Conservation (phyloP, 306 rosid genomes). For the Fagus crenata region DNA sequence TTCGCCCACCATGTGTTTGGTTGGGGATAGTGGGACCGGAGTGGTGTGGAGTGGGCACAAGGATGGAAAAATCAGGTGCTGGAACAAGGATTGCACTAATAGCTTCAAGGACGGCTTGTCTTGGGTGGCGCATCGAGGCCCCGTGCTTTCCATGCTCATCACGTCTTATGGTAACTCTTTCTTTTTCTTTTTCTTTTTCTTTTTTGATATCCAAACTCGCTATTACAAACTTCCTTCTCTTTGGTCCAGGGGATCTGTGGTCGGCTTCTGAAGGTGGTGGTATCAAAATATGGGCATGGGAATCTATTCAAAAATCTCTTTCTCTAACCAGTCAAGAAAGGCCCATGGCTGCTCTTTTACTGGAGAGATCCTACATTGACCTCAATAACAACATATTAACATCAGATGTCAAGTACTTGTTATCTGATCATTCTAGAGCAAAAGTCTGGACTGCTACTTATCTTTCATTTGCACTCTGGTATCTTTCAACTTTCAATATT, state of each 20-base stretch:
- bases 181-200: not conserved
- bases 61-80: slow-evolving; percentile 81
- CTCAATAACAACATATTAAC: slow-evolving; percentile 70
- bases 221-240: not conserved
- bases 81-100: slow-evolving; percentile 49
- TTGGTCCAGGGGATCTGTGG: slow-evolving; percentile 85
- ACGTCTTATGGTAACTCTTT: slow-evolving; percentile 43
- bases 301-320: slow-evolving; percentile 73
- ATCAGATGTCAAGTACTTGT: slow-evolving; percentile 71
- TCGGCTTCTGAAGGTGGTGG: slow-evolving; percentile 92
- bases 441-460: slow-evolving; percentile 92
- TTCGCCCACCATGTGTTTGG: slow-evolving; percentile 69
- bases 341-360: slow-evolving; percentile 53
- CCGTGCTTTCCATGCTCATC: slow-evolving; percentile 49
- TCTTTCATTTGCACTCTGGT: slow-evolving; percentile 85
- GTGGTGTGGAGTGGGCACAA: slow-evolving; percentile 87
- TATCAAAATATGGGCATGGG: slow-evolving; percentile 92
- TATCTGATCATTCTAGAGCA: slow-evolving; percentile 66
- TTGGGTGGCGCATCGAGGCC: slow-evolving; percentile 21
- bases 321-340: slow-evolving; percentile 61
- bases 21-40: slow-evolving; percentile 60
- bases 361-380: slow-evolving; percentile 93
- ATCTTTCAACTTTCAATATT: slow-evolving; percentile 35
- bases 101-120: slow-evolving; percentile 53
- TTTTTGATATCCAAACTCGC: not conserved